phyloP scores from a whole-genome alignment of 768 basidiomycete genomes.

The Phanerodontia chrysosporium region DNA sequence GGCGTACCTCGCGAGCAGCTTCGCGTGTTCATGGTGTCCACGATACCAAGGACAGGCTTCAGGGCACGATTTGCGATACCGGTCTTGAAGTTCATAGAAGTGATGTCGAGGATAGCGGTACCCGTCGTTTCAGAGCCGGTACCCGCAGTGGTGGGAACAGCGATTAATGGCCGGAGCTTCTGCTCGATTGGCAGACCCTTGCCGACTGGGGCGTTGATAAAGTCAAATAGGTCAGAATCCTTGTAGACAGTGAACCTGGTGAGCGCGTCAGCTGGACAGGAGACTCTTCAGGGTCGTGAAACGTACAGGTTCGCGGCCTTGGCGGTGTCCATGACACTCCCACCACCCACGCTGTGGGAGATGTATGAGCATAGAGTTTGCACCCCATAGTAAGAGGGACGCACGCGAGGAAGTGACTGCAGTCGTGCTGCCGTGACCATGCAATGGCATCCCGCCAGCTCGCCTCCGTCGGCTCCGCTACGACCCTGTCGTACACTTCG shows the following conservation, averaged over 20 bases:
- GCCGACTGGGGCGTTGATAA: constrained; percentile 94
- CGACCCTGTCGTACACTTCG: constrained; percentile 75
- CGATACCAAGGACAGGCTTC: constrained; percentile 79
- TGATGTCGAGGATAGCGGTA: constrained; percentile 90
- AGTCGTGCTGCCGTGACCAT: constrained; percentile 83
- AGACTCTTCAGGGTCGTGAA: background rate
- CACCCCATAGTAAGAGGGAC: constrained; percentile 20
- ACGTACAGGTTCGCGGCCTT: constrained; percentile 88
- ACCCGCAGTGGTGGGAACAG: constrained; percentile 76
- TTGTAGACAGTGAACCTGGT: constrained; percentile 83
- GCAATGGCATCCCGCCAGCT: constrained; percentile 86
- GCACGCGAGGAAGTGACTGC: constrained; percentile 90
- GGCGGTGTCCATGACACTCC: constrained; percentile 92
- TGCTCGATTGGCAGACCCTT: constrained; percentile 82
- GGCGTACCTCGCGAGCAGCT: constrained; percentile 56
- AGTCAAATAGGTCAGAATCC: constrained; percentile 90
- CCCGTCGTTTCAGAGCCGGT: constrained; percentile 96
- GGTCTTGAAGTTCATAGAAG: constrained; percentile 91
- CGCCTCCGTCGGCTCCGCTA: constrained; percentile 89
- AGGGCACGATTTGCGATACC: constrained; percentile 91
- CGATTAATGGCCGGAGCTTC: constrained; percentile 78
- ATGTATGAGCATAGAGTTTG: background rate
- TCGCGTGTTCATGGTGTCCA: constrained; percentile 87
- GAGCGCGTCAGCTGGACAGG: background rate
- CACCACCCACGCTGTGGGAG: constrained; percentile 74